phyloP scores from a whole-genome alignment of 345 rosid genomes.

The Camelina laxa region DNA sequence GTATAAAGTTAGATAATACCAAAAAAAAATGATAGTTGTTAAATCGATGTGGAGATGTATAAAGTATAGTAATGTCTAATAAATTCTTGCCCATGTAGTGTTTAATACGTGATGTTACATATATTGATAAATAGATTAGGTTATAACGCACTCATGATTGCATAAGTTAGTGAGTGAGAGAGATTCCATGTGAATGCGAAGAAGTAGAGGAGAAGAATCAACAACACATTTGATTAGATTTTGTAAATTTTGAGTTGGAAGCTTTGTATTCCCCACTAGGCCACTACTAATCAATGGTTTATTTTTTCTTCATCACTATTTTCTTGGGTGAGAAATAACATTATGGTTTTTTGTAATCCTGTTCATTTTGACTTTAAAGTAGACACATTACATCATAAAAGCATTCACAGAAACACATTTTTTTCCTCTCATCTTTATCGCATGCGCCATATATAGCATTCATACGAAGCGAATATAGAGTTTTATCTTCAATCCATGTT shows the following conservation, averaged over 20 bases:
- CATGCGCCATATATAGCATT: constrained; percentile 28
- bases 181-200: constrained; percentile 25
- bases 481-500: not conserved
- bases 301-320: constrained; percentile 9
- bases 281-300: not conserved
- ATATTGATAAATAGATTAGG: constrained; percentile 26
- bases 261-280: constrained; percentile 4
- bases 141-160: constrained; percentile 19
- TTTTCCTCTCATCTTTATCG: not conserved
- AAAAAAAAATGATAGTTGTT: not conserved
- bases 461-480: not conserved
- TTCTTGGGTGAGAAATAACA: not conserved
- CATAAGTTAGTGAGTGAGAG: constrained; percentile 21
- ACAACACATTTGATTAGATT: not conserved
- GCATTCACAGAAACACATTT: not conserved
- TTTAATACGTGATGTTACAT: constrained; percentile 21
- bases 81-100: not conserved
- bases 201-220: constrained; percentile 13
- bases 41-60: constrained; percentile 4
- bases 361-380: constrained; percentile 15
- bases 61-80: not conserved
- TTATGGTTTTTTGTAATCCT: not conserved
- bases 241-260: not conserved
- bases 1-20: not conserved
- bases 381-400: not conserved